phyloP scores from a whole-genome alignment of 805 yeast genomes.

The Yamadazyma scolyti region DNA sequence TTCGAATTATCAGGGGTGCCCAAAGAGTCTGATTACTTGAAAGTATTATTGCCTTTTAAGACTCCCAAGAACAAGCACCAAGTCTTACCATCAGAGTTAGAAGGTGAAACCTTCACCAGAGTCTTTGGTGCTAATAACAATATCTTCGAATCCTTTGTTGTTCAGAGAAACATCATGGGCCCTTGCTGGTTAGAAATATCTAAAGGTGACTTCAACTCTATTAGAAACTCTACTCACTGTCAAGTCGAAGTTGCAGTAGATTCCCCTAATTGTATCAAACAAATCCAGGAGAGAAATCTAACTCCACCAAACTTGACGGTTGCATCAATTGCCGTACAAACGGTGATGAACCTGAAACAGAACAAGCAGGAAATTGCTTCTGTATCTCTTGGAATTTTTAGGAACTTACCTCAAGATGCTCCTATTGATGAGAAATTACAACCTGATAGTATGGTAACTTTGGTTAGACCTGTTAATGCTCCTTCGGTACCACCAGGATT shows the following conservation, averaged over 20 bases:
- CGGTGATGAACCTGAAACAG: conserved; percentile 68
- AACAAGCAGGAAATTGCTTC: conserved; percentile 87
- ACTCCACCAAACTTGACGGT: conserved; percentile 66
- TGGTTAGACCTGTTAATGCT: conserved; percentile 74
- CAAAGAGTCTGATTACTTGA: conserved; percentile 71
- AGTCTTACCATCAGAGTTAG: conserved; percentile 56
- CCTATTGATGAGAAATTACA: conserved; percentile 59
- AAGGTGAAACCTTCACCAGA: conserved; percentile 72
- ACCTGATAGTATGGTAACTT: conserved; percentile 63
- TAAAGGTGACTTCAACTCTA: conserved; percentile 54
- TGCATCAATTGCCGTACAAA: conserved; percentile 74
- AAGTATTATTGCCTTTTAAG: conserved; percentile 70
- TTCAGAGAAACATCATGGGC: conserved; percentile 86
- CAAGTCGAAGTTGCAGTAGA: conserved; percentile 65
- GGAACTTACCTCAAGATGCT: conserved; percentile 68
- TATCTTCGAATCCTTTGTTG: conserved; percentile 80
- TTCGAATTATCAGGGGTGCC: conserved; percentile 85
- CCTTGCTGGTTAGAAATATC: conserved; percentile 91
- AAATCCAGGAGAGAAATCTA: conserved; percentile 33
- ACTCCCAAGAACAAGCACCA: conserved; percentile 52
- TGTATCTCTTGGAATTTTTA: conserved; percentile 71
- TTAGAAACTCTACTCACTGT: conserved; percentile 74
- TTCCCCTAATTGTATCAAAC: conserved; percentile 45
- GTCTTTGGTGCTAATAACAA: conserved; percentile 76
- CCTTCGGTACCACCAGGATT: conserved; percentile 74